Base-by-base conservation (phyloP, 108 stramenopile genomes). In the Nitzschia putrida region DNA sequence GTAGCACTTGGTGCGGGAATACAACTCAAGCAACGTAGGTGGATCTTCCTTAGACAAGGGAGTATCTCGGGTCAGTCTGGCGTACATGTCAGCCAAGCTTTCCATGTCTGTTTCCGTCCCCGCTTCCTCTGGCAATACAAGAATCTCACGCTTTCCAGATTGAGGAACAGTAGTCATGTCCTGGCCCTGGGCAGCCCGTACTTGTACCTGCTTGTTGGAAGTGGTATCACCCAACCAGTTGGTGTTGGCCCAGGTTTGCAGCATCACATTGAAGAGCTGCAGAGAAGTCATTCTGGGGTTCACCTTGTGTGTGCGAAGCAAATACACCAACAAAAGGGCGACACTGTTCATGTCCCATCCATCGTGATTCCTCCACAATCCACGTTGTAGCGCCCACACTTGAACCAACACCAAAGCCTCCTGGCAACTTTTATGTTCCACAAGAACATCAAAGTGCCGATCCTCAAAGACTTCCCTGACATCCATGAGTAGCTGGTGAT, bases 361-460 rank as follows among this genome's bases (percentile, higher is more conserved):
- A 73, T 94, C 93, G 61, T 91, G 90, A 29, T 85, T 85, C 11
- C 89, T 73, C 51, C 87, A 75, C 43, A 91, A 80, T 21, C 93
- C 93, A 4, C 89, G 74, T 58, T 94, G 87, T 25, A 91, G 76
- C 37, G 86, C 86, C 93, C 93, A 94, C 11, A 91, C 77, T 66
- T 94, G 89, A n/a, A 86, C 29, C 47, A 94, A 63, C 16, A 89
- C 65, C 42, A 91, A 60, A 0, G 74, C 41, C 52, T 86, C 83
- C 49, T 74, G 61, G 40, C 88, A 83, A 50, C 72, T 71, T 0
- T 74, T 69, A 39, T 73, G 73, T 6, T 72, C 70, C 2, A 39
- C 53, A 38, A 73, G 40, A 20, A 56, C 57, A 43, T 57, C 26
- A 21, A 88, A 26, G 23, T 83, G 61, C 74, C 55, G 12, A 53